Evolutionary conservation across 306 rosid genomes (phyloP), one percentile per base, ranked within the genome.

Genomic region (Malus orientalis): DNA sequence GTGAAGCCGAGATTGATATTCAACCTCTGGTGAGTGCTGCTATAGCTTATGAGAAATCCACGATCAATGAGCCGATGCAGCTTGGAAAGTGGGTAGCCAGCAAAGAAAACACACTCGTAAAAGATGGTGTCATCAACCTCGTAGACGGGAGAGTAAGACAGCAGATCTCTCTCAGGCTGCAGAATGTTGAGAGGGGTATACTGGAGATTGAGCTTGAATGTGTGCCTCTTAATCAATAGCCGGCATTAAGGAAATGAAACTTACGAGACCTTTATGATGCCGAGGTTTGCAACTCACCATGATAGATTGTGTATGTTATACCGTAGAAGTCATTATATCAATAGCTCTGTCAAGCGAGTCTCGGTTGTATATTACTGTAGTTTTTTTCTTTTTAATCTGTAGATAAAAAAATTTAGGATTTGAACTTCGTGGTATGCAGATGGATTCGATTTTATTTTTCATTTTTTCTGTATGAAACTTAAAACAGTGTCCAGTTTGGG

Each of bases 1-100:
- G 98, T 1, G 97, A 92, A 76, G 96, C 95, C 14, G 98, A 95
- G 79, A 95, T 95, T 53, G 97, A 95, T 83, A 95, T 95, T 81
- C 89, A 90, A 73, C 97, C 98, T 29, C 84, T 95, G 32, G 89
- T 95, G n/a, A 57, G 79, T 18, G 96, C 97, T 4, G 96, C 98
- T 27, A 84, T 75, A 73, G 92, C 96, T 23, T 78, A 73, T 16
- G 98, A 95, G 87, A 88, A 79, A 72, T 87, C 90, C 2, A 22
- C 75, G 2, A 33, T 33, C 70, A 60, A 74, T 14, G 88, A 89
- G 67, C 63, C 93, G 0, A 75, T 80, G 79, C 89, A 89, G 78
- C 81, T 90, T 12, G 96, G 89, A 38, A 86, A 87, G 81, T 91
- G 87, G 91, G 76, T 82, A 59, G 90, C 96, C 67, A 80, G 86